These are phyloP conservation scores for Lactuca sativa DNA, from an alignment of 129 eudicot genomes.

Conservation along the genomic window DNA sequence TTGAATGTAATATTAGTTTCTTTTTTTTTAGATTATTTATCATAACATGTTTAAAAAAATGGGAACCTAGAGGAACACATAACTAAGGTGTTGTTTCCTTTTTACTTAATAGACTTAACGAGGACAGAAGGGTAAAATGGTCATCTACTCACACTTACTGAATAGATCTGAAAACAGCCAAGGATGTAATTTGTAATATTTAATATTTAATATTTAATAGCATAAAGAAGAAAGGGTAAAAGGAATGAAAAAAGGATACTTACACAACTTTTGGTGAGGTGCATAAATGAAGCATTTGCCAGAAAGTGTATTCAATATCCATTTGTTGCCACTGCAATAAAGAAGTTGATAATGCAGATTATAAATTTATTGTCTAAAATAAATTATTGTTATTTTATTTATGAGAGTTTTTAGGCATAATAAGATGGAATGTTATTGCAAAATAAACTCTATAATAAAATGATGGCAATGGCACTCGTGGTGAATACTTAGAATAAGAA, in stretches of 20 bases:
- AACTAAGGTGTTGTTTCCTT: background rate
- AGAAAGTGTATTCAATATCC: conserved; percentile 97
- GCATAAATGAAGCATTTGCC: conserved; percentile 99
- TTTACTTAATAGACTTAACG: no score
- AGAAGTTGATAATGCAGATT: background rate
- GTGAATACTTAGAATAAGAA: no score
- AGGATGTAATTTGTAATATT: background rate
- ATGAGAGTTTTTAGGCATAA: no score
- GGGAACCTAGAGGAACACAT: background rate
- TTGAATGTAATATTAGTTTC: background rate
- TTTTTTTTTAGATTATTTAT: background rate
- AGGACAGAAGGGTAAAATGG: background rate
- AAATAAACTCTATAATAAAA: no score
- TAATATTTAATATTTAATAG: background rate
- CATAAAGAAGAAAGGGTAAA: background rate
- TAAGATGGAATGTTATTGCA: no score
- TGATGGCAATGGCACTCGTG: no score
- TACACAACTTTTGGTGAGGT: conserved; percentile 99
- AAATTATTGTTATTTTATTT: no score
- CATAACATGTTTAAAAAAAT: background rate
- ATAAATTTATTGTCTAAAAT: no score
- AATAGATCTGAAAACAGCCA: conserved; percentile 9
- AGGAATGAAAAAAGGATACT: conserved; percentile 35
- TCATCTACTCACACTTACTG: background rate
- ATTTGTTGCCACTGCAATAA: conserved; percentile 95